Percentiles rank a stretch among this genome's conserved stretches.
These are phyloP conservation scores for Aspergillus saccharolyticus DNA, from an alignment of 495 filamentous ascomycete genomes.

Conservation along the genomic window DNA sequence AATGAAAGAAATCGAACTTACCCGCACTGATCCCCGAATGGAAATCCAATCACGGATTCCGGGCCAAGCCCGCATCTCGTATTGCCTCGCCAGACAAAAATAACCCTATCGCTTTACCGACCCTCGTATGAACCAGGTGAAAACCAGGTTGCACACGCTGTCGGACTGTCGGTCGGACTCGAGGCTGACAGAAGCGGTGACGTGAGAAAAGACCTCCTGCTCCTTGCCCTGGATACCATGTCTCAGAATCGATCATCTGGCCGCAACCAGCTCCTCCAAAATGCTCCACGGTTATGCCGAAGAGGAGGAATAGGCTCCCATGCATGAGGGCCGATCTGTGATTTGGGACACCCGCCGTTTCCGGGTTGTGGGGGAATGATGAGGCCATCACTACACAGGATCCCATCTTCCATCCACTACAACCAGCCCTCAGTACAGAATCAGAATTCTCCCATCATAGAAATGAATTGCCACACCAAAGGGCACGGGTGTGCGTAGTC, in stretches of 20 bases:
- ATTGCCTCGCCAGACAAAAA: not conserved
- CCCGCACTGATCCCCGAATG: not conserved
- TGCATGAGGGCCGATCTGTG: not conserved
- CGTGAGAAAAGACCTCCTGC: not conserved
- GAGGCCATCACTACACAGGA: not conserved
- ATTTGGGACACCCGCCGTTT: not conserved
- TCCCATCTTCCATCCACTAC: not conserved
- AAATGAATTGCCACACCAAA: not conserved
- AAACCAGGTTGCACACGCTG: no score
- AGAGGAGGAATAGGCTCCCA: not conserved
- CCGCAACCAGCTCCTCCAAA: not conserved
- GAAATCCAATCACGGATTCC: not conserved
- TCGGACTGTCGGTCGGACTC: not conserved
- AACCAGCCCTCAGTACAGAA: not conserved
- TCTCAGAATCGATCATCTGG: not conserved
- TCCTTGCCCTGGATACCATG: not conserved
- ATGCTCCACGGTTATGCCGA: not conserved
- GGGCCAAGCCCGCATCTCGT: not conserved
- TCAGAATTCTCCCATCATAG: not conserved
- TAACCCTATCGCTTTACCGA: not conserved
- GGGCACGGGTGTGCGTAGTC: not conserved
- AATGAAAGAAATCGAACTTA: no score
- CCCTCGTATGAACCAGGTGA: not conserved
- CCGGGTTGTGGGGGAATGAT: not conserved
- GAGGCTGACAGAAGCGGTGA: not conserved